These are phyloP conservation scores for Arctostaphylos glauca DNA, from an alignment of 148 eudicot species.

Conservation along the genomic window DNA sequence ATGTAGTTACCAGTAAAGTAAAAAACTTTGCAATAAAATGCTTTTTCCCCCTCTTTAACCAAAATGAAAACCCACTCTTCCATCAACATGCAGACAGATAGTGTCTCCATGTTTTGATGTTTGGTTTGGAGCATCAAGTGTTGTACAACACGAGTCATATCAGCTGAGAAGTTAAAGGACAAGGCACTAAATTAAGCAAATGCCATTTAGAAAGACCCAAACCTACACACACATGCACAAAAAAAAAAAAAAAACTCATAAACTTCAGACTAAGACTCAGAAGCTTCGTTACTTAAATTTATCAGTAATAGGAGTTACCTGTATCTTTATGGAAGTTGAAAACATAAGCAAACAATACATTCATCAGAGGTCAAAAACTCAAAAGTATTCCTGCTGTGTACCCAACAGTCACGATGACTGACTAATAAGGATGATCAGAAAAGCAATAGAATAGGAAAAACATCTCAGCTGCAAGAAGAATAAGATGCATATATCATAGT, in stretches of 20 bases:
- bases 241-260: not conserved
- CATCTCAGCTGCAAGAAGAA: not conserved
- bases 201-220: not conserved
- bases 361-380: slow-evolving; percentile 18
- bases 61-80: not conserved
- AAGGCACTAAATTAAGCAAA: not conserved
- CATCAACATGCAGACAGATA: not conserved
- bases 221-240: not conserved
- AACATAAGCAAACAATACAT: slow-evolving; percentile 10
- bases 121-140: not conserved
- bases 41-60: not conserved
- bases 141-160: not conserved
- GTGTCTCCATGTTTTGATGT: not conserved
- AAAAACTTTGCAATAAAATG: not conserved
- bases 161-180: not conserved
- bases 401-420: slow-evolving; percentile 9
- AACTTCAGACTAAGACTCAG: not conserved
- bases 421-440: not conserved
- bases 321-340: not conserved
- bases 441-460: slow-evolving; percentile 1
- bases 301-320: not conserved
- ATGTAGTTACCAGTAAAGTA: not conserved
- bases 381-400: slow-evolving; percentile 8
- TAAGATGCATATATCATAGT: not conserved
- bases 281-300: slow-evolving; percentile 1